Base-by-base conservation (phyloP, 1,284 basidiomycete species). In the Cryptococcus sp. region DNA sequence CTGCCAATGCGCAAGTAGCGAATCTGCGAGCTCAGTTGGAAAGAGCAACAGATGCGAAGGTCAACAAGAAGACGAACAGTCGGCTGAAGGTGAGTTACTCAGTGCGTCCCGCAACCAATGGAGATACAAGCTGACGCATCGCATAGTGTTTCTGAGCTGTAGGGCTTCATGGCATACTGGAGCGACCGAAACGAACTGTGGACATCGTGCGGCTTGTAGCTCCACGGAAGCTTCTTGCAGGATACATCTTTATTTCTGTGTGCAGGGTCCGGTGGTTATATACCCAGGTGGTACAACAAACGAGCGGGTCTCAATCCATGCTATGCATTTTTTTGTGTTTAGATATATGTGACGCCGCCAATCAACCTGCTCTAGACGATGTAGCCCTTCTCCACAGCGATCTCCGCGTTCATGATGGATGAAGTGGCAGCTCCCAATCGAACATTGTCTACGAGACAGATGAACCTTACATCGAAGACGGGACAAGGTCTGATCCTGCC, bases 361-460 rank as follows among this genome's bases (percentile, higher is more conserved):
- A n/a, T 22, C 42, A 8, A 45, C 2, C 42, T 45, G 6, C n/a
- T n/a, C 52, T 62, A 63, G 27, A 58, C 50, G 49, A 85, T 79
- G 54, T 88, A 80, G 13, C 90, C 91, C 80, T 90, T 92, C 55
- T 89, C 79, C 5, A 95, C 85, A n/a, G 93, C 94, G 42, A 91
- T 82, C 82, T 99, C 95, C 4, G 95, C 96, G 77, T 99, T 99
- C 77, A 99, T 95, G 76, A 99, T 91, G 61, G 91, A 93, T 69
- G 90, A 93, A 47, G 96, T 99, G 51, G 96, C 95, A 11, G 95
- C 95, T 7, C 96, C 95, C 66, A 99, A 91, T 69, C 88, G 88
- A 62, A 98, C 94, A 73, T 99, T 99, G 79, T 98, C 96, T 62
- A 88, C 85, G 58, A 99, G 82, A 47, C 93, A 90, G 43, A 98